Base-by-base conservation (phyloP, 768 basidiomycete species). In the Amyloporia xantha region DNA sequence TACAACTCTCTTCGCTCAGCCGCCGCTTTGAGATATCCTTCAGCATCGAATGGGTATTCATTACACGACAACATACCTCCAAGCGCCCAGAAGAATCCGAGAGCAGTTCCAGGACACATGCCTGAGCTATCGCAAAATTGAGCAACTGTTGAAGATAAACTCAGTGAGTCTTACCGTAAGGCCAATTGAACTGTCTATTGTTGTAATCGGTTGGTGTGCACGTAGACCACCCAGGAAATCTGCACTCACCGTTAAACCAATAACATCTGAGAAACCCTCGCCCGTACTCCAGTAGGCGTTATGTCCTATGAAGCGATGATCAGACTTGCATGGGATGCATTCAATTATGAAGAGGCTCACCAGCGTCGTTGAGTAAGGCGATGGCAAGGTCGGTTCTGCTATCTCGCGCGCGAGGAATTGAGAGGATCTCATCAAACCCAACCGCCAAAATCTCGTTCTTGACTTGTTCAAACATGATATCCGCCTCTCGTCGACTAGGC, bases 1-100 rank as follows among this genome's bases (percentile, higher is more conserved):
- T 83, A 84, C 19, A 84, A 60, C 49, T 79, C 81, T 54, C 78
- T 68, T 52, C 74, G 65, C 59, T 86, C 84, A 3, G 80, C 81
- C 11, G 78, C 77, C 50, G 77, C 51, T 61, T 15, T n/a, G 6
- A 33, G 9, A 17, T 21, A 7, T 45, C 15, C 17, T 7, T 39
- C 36, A 47, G 44, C 19, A 38, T 30, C 15, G 11, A 27, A 19
- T 24, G 11, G 44, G 43, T 41, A 13, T 20, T 27, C 12, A n/a
- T 30, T 21, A 28, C 26, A 43, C 13, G 13, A 41, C 38, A 63
- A 24, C 56, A 23, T 44, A 82, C 82, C 81, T 61, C 77, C 78
- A 5, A 84, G 66, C 12, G 79, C 76, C 82, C 81, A 86, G 59
- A 86, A 83, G 63, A 88, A 83, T 5, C 86, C 86, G 15, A 83